Conservation (phyloP, 257 asterid genomes). For the Verbascum thapsus region DNA sequence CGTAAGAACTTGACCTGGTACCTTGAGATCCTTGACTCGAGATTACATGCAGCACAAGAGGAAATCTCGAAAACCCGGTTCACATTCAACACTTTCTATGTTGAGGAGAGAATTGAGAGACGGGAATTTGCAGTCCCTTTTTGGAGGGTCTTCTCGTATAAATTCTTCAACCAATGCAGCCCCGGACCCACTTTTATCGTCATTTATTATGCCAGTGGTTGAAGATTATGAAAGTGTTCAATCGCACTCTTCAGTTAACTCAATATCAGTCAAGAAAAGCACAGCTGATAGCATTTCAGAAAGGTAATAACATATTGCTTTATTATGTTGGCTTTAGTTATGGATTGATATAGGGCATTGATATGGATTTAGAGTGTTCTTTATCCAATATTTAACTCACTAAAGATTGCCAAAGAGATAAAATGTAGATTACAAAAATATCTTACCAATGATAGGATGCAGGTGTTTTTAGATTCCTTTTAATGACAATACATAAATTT, state of each 20-base stretch:
- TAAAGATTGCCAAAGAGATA: too few relatives aligned
- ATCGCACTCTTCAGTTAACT: constrained; percentile 54
- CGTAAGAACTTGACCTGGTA: too few relatives aligned
- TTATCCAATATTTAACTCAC: too few relatives aligned
- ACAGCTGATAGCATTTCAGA: constrained; percentile 39
- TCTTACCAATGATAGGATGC: too few relatives aligned
- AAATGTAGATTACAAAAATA: too few relatives aligned
- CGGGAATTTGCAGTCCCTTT: constrained; percentile 83
- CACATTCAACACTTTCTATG: constrained; percentile 82
- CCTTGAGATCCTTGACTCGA: constrained; percentile 69
- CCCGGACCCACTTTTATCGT: constrained; percentile 85
- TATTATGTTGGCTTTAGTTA: too few relatives aligned
- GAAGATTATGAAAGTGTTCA: constrained; percentile 67
- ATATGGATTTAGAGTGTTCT: too few relatives aligned
- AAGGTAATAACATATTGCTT: too few relatives aligned
- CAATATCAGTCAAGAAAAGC: constrained; percentile 58
- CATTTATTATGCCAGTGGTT: constrained; percentile 80
- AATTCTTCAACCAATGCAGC: constrained; percentile 68
- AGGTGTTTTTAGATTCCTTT: too few relatives aligned
- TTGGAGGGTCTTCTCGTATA: constrained; percentile 78
- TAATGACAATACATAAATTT: too few relatives aligned
- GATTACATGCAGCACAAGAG: constrained; percentile 92
- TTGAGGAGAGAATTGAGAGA: constrained; percentile 92
- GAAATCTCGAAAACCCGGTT: constrained; percentile 74
- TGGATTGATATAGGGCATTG: too few relatives aligned